Base-by-base conservation (phyloP, 2,329 filamentous ascomycete species). In the Diaporthe longicolla region DNA sequence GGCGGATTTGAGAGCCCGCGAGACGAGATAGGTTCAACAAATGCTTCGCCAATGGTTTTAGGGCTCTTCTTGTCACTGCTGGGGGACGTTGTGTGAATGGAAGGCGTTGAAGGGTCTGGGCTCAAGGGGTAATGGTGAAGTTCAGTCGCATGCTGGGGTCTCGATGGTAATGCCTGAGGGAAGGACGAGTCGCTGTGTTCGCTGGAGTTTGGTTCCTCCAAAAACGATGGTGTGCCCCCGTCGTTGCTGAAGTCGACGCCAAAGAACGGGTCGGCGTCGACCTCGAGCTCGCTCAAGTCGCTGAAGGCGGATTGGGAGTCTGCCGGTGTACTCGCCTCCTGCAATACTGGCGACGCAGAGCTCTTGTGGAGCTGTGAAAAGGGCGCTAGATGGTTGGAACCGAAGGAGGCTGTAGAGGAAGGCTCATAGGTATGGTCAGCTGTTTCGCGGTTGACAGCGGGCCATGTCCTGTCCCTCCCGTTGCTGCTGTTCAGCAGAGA, bases 251-350 rank as follows among this genome's bases (percentile, higher is more conserved):
- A 89, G 79, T 88, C 82, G 74, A 85, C 82, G 71, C 85, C 86
- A 72, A 87, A 87, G 81, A 89, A 89, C 19, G 87, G 85, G 76
- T 90, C 88, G 73, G 85, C 83, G 65, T 82, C 78, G 57, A 80
- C 76, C 43, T 86, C 88, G 57, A 71, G 57, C 77, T 86, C 84
- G 75, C 83, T 82, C 77, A 82, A 84, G 76, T 89, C 86, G 80
- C 86, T 87, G 57, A 85, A 79, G 32, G 82, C 84, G 4, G 86
- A 86, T 68, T 84, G 81, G 19, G 88, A 89, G 74, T 87, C 88
- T 76, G 85, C 85, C 15, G 88, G 88, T 0, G 88, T 89, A 73
- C 86, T 79, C 68, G 82, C 81, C 76, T 80, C 82, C 68, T 82
- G 79, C 32, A 80, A 76, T 40, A 79, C 78, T 26, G 86, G 85